Evolutionary conservation across 257 asterid species (phyloP).

Genomic region (Osmanthus fragrans): DNA sequence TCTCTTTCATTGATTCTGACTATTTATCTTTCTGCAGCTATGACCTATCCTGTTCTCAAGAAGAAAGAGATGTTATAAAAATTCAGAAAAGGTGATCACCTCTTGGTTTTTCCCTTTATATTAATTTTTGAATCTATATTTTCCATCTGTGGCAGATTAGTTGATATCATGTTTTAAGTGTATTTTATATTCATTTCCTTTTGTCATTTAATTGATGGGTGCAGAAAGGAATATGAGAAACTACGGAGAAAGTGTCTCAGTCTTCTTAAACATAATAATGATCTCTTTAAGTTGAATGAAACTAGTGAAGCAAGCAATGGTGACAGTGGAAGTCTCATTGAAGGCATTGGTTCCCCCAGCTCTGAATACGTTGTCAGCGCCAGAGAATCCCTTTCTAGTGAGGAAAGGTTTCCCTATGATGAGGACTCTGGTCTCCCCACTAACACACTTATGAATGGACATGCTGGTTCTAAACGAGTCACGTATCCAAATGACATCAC

Average conservation of each 20-base stretch:
- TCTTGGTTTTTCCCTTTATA: background rate
- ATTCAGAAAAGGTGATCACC: conserved; percentile 57
- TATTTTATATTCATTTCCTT: conserved; percentile 17
- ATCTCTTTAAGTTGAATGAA: conserved; percentile 33
- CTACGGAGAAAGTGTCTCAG: conserved; percentile 62
- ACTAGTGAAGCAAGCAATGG: conserved; percentile 41
- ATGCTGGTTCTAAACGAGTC: conserved; percentile 44
- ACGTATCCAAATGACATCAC: conserved; percentile 42
- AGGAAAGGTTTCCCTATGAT: conserved; percentile 46
- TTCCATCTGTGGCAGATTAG: background rate
- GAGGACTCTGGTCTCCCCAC: conserved; percentile 46
- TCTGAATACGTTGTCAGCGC: conserved; percentile 78
- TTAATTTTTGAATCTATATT: background rate
- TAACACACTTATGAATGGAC: conserved; percentile 35
- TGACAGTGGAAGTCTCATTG: conserved; percentile 37
- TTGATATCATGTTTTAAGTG: conserved; percentile 1
- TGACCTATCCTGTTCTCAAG: conserved; percentile 67
- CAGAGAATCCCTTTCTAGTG: conserved; percentile 81
- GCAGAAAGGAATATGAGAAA: conserved; percentile 85
- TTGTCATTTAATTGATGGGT: conserved; percentile 21
- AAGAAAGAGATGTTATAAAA: conserved; percentile 67
- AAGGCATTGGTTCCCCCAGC: conserved; percentile 57
- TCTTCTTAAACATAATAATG: conserved; percentile 43
- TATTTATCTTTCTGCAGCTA: conserved; percentile 56
- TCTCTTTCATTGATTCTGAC: conserved; percentile 13